Conservation (phyloP, 257 asterid genomes). For the Scutellaria minor region DNA sequence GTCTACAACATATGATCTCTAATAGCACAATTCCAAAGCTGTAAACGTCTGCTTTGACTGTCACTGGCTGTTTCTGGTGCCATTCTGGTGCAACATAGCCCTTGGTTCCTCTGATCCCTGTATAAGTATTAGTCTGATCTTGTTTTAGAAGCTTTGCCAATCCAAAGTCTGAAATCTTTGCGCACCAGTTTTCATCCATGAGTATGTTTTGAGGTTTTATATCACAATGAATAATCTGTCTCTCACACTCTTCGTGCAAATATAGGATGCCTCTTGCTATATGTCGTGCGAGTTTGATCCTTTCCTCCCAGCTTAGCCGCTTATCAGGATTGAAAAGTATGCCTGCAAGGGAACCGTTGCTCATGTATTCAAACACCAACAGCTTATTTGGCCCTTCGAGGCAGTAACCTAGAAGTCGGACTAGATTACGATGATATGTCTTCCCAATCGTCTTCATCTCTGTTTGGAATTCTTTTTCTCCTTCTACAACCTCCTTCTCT, state of each 20-base stretch:
- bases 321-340: slow-evolving; percentile 36
- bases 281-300: slow-evolving; percentile 44
- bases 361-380: slow-evolving; percentile 60
- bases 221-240: slow-evolving; percentile 65
- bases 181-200: slow-evolving; percentile 46
- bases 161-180: slow-evolving; percentile 64
- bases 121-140: slow-evolving; percentile 54
- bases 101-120: slow-evolving; percentile 54
- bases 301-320: slow-evolving; percentile 44
- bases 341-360: slow-evolving; percentile 57
- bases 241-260: slow-evolving; percentile 63
- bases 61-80: slow-evolving; percentile 49
- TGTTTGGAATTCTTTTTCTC: slow-evolving; percentile 57
- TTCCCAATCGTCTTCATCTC: slow-evolving; percentile 56
- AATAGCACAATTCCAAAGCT: slow-evolving; percentile 62
- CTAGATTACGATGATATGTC: slow-evolving; percentile 61
- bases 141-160: slow-evolving; percentile 57
- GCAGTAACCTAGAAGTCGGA: slow-evolving; percentile 59
- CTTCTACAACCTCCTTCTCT: slow-evolving; percentile 41
- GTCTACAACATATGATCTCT: slow-evolving; percentile 52
- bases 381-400: slow-evolving; percentile 48
- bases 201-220: slow-evolving; percentile 69
- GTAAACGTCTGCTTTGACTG: slow-evolving; percentile 61
- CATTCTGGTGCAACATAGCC: slow-evolving; percentile 69
- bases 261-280: slow-evolving; percentile 60